Percentiles rank a stretch among this genome's conserved stretches.
Conservation (phyloP, 2,329 filamentous ascomycete species). For the Penicillium sp. region DNA sequence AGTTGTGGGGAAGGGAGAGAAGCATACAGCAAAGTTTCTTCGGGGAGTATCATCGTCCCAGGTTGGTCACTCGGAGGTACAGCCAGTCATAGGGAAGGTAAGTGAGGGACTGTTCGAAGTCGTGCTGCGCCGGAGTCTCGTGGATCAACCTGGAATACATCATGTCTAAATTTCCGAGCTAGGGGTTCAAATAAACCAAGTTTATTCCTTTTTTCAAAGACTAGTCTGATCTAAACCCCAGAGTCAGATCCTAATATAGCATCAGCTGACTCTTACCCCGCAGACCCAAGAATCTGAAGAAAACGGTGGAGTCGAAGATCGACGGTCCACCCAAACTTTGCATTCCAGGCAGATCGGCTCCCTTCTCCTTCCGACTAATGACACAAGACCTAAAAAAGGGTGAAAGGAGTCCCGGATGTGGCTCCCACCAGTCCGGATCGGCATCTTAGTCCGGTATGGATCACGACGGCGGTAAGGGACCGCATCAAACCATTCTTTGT, state of each 20-base stretch:
- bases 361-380: not conserved
- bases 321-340: constrained; percentile 13
- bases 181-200: not conserved
- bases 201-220: not conserved
- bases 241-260: not conserved
- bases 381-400: not conserved
- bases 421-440: not conserved
- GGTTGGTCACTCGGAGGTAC: constrained; percentile 2
- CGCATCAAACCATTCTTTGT: constrained; percentile 4
- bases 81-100: constrained; percentile 1
- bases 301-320: constrained; percentile 18
- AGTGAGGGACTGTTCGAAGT: not conserved
- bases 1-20: constrained; percentile 5
- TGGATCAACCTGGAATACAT: not conserved
- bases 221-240: not conserved
- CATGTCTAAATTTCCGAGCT: not conserved
- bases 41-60: constrained; percentile 18
- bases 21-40: constrained; percentile 19
- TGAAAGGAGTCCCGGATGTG: not conserved
- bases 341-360: not conserved
- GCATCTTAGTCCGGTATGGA: constrained; percentile 3
- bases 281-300: constrained; percentile 16
- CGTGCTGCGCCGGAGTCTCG: not conserved
- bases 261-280: constrained; percentile 25
- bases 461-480: constrained; percentile 8